Conservation (phyloP, 805 yeast species). For the Myxozyma kluyveri region DNA sequence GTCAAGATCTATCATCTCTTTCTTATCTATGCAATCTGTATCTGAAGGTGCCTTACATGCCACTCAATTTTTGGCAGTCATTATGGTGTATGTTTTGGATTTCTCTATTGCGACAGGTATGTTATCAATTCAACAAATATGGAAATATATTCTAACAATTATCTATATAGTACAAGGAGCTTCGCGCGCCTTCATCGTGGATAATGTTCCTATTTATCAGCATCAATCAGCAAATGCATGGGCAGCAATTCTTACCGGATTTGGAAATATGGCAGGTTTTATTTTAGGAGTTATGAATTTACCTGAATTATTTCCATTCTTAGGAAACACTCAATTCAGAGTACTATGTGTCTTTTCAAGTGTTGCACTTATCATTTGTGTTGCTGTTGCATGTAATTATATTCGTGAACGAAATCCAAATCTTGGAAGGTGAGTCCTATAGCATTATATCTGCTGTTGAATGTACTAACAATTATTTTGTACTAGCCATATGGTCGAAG, state of each 20-base stretch:
- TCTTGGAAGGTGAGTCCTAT: conserved; percentile 43
- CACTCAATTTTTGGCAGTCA: conserved; percentile 49
- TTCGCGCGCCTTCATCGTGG: conserved; percentile 59
- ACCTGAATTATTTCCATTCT: conserved; percentile 39
- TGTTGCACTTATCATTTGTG: conserved; percentile 42
- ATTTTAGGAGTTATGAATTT: conserved; percentile 51
- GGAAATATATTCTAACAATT: background rate
- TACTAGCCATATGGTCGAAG: conserved; percentile 10
- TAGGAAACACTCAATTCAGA: conserved; percentile 54
- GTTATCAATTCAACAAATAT: background rate
- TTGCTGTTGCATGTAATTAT: conserved; percentile 43
- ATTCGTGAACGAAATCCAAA: conserved; percentile 49
- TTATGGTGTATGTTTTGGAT: conserved; percentile 54
- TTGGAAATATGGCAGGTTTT: conserved; percentile 58
- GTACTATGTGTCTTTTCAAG: conserved; percentile 48
- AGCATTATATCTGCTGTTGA: too few species aligned
- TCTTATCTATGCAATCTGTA: background rate
- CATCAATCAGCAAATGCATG: conserved; percentile 62
- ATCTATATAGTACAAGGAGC: conserved; percentile 55
- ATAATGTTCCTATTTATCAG: conserved; percentile 55
- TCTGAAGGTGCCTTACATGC: background rate
- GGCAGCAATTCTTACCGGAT: conserved; percentile 64
- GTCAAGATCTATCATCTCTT: conserved; percentile 44
- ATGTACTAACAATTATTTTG: background rate
- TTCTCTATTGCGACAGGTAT: conserved; percentile 46